Evolutionary conservation across 345 rosid species (phyloP), one percentile per base, ranked within the genome.

Genomic region (Hibiscus trionum): DNA sequence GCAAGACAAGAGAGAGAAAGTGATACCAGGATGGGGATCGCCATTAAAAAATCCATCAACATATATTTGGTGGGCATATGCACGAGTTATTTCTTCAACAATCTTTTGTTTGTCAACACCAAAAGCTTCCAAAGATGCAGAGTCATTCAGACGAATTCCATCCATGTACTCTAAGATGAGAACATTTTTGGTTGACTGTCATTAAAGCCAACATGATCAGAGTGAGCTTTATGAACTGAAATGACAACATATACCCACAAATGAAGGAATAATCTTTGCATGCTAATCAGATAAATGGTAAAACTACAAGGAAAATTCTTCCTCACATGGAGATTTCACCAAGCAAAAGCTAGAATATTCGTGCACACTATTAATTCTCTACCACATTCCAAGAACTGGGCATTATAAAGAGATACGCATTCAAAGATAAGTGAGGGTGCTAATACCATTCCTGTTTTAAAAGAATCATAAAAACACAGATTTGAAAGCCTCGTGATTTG

Each of bases 11-110:
- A 49, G 50, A 44, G 49, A 46, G 27, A 29, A 31, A 50, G 59
- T 12, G 3, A 49, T 72, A 94, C 98, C 97, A 27, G 98, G 96
- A 87, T 91, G 98, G 75, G 98, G 98, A 77, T 94, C 98, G 0
- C 98, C 98, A 75, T 94, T 94, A 72, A 94, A 94, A 81, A 91
- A 88, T 14, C 97, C 98, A 87, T 94, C 98, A 61, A 91, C 85
- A 83, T 88, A 94, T 78, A 94, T 94, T 80, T 94, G 97, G 82
- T 91, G 96, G 71, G 96, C 97, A 86, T 91, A 94, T 62, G 98
- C 97, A 67, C 97, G 93, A 39, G 97, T 94, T 66, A 94, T 94
- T 87, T 91, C 98, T 88, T 94, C 97, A 69, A 91, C 88, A 15
- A 94, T 72, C 79, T 82, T 88, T 81, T 91, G 98, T 77, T 84